phyloP scores from a whole-genome alignment of 75 land plant genomes.

The Selaginella moellendorffii region DNA sequence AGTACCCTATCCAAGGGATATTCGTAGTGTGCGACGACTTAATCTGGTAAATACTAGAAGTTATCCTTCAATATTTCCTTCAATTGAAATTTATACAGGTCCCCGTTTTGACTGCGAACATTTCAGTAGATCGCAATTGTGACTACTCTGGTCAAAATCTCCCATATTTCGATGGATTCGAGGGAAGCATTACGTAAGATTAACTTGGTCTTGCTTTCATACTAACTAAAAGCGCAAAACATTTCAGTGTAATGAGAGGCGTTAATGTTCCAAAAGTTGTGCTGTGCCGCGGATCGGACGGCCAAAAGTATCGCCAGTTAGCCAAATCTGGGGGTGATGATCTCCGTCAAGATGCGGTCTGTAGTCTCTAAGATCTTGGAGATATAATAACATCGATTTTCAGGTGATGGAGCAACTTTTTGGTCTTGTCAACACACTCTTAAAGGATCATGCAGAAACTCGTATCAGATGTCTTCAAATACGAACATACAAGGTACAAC shows the following conservation, averaged over 20 bases:
- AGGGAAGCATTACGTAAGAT: background rate
- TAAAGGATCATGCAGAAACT: conserved; percentile 69
- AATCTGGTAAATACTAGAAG: conserved; percentile 51
- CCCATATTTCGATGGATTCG: background rate
- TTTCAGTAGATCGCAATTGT: background rate
- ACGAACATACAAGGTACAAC: conserved; percentile 86
- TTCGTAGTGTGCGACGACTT: conserved; percentile 71
- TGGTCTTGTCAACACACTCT: conserved; percentile 75
- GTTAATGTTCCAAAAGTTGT: conserved; percentile 97
- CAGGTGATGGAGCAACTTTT: conserved; percentile 99
- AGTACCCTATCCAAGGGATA: conserved; percentile 74
- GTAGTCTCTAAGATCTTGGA: background rate
- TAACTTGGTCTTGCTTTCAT: too few species aligned
- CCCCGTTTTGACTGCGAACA: background rate
- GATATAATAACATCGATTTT: conserved; percentile 9
- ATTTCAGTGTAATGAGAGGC: conserved; percentile 90
- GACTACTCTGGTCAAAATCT: background rate
- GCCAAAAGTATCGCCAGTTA: conserved; percentile 68
- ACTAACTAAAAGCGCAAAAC: too few species aligned
- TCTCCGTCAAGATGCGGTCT: conserved; percentile 96
- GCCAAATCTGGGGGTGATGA: conserved; percentile 99
- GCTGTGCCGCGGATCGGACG: conserved; percentile 89
- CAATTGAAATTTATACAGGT: background rate
- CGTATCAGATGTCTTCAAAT: conserved; percentile 53
- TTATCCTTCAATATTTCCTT: background rate